These are phyloP conservation scores for Aspergillus piperis DNA, from an alignment of 2,329 filamentous ascomycete species.

Conservation along the genomic window DNA sequence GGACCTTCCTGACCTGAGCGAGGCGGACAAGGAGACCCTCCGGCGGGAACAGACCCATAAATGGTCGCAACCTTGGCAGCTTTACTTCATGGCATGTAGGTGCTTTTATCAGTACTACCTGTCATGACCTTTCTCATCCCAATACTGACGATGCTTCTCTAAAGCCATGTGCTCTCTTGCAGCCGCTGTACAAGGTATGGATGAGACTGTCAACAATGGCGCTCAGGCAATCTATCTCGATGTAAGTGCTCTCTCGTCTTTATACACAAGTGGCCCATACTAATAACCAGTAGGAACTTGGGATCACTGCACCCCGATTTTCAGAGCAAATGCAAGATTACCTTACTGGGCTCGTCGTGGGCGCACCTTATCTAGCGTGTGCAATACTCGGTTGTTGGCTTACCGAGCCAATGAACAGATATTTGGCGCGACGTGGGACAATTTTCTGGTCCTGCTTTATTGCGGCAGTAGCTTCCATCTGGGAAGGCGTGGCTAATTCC, in stretches of 20 bases:
- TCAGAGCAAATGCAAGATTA: constrained; percentile 28
- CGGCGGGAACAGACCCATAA: constrained; percentile 50
- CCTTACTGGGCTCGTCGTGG: constrained; percentile 47
- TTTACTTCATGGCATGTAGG: constrained; percentile 51
- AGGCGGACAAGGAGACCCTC: constrained; percentile 47
- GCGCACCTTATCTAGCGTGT: constrained; percentile 49
- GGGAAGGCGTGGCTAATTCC: constrained; percentile 45
- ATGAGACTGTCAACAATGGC: constrained; percentile 54
- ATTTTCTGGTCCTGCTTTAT: constrained; percentile 47
- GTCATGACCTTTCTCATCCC: neutral
- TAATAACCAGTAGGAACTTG: constrained; percentile 7
- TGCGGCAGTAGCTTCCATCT: constrained; percentile 44
- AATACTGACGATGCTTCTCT: neutral
- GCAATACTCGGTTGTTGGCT: constrained; percentile 52
- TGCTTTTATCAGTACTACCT: neutral
- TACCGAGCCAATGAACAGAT: constrained; percentile 50
- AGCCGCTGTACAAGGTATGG: constrained; percentile 58
- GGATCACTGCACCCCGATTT: constrained; percentile 14
- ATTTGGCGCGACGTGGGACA: constrained; percentile 48
- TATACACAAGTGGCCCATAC: neutral
- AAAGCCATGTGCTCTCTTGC: constrained; percentile 54
- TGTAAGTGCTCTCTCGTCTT: constrained; percentile 14
- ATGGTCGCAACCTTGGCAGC: constrained; percentile 52
- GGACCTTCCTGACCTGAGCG: constrained; percentile 49
- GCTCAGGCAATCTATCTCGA: constrained; percentile 42